Conservation (phyloP, 1,284 basidiomycete genomes). For the Mycena sp. region DNA sequence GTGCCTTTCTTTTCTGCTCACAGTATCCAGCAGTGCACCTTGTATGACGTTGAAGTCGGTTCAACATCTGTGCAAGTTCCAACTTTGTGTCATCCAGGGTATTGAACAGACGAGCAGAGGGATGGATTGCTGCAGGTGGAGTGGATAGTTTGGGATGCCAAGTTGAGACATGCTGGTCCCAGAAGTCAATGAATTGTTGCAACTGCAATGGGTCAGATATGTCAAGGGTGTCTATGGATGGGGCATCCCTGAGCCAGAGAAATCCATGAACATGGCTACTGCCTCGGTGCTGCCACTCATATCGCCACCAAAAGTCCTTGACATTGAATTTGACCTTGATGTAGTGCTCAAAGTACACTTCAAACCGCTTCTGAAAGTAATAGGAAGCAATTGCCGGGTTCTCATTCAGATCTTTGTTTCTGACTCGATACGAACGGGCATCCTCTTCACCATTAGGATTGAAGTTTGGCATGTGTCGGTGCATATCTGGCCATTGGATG, state of each 20-base stretch:
- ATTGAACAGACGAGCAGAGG: constrained; percentile 17
- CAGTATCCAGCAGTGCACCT: constrained; percentile 22
- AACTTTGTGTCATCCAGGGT: constrained; percentile 24
- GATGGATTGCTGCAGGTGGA: constrained; percentile 19
- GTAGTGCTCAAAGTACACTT: constrained; percentile 15
- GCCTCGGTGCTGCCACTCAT: constrained; percentile 34
- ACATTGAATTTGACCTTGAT: constrained; percentile 24
- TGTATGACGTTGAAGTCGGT: constrained; percentile 16
- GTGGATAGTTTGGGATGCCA: constrained; percentile 7
- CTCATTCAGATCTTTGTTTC: constrained; percentile 5
- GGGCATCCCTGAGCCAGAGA: constrained; percentile 32
- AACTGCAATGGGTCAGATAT: constrained; percentile 7
- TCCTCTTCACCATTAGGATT: background rate
- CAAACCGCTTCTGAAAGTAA: constrained; percentile 15
- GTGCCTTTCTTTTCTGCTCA: constrained; percentile 10
- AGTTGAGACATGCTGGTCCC: constrained; percentile 22
- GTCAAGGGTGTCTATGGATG: constrained; percentile 17
- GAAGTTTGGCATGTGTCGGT: constrained; percentile 21
- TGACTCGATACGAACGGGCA: background rate
- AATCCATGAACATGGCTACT: constrained; percentile 29
- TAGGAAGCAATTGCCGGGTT: constrained; percentile 17
- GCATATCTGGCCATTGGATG: constrained; percentile 25
- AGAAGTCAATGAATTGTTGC: constrained; percentile 15
- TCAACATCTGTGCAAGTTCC: constrained; percentile 18
- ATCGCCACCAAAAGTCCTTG: constrained; percentile 14